These are phyloP conservation scores for Coemansia aciculifera DNA, from an alignment of 192 early-diverging fungal genomes.

Conservation along the genomic window DNA sequence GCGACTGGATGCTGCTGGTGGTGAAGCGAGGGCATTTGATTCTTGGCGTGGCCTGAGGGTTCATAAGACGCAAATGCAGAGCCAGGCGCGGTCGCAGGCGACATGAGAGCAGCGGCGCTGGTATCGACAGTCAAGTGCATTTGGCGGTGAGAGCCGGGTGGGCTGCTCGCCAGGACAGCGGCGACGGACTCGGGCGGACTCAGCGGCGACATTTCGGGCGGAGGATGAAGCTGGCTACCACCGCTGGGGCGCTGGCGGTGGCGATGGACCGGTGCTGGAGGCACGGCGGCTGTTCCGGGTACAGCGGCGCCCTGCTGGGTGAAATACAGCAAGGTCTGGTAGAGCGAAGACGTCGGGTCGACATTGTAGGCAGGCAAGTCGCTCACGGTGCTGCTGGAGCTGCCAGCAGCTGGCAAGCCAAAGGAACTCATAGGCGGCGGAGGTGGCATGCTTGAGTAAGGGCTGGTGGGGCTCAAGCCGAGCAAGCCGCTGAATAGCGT, in stretches of 20 bases:
- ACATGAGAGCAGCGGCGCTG: conserved; percentile 8
- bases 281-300: conserved; percentile 1
- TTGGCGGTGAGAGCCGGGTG: conserved; percentile 3
- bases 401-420: conserved; percentile 4
- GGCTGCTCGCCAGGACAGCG: conserved; percentile 3
- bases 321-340: conserved; percentile 35
- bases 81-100: not conserved
- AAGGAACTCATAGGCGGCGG: conserved; percentile 11
- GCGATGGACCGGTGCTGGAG: not conserved
- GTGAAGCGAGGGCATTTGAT: not conserved
- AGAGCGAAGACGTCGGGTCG: conserved; percentile 21
- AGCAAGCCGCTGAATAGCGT: conserved; percentile 34
- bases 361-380: conserved; percentile 8
- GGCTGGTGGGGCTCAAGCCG: conserved; percentile 7
- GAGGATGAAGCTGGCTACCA: not conserved
- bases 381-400: not conserved
- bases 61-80: conserved; percentile 26
- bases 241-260: conserved; percentile 3
- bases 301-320: conserved; percentile 12
- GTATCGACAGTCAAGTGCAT: not conserved
- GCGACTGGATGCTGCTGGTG: conserved; percentile 16
- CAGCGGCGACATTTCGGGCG: conserved; percentile 13
- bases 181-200: conserved; percentile 14
- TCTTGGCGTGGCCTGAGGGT: not conserved
- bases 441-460: conserved; percentile 11